Base-by-base conservation (phyloP, 768 basidiomycete genomes). In the Tephrocybe rancida region DNA sequence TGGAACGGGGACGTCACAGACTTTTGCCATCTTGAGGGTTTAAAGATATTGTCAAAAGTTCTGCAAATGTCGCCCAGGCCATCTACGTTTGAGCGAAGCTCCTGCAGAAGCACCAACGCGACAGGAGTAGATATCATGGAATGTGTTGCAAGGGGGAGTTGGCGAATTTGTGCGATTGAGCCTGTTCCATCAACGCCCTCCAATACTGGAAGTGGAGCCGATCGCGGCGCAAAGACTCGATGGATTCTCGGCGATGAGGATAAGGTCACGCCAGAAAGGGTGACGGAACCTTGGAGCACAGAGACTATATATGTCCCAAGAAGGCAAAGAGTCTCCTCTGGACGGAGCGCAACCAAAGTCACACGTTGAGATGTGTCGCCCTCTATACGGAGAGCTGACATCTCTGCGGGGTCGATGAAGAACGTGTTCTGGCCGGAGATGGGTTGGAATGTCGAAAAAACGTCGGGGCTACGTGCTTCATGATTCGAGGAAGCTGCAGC, bases 161-260 rank as follows among this genome's bases (percentile, higher is more conserved):
- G 50, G 13, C 57, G 48, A 44, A 57, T 50, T 3, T 56, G 51
- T 8, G 48, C 46, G 9, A 50, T 54, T 11, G 57, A 26, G 37
- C 59, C 56, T 18, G 57, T 48, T 35, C 54, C 58, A 24, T 53
- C 35, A 16, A 56, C 16, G 47, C 63, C 67, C 46, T 67, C 65
- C 19, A 73, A 80, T 55, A 69, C 64, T 0, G 92, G 90, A 5
- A 95, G 64, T 0, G 92, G 90, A n/a, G 90, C 83, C 0, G 86
- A 90, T 3, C 83, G 77, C 0, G 94, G 92, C 0, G 92, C 88
- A 63, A 84, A 95, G 24, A 95, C 73, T 11, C 68, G 70, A 58
- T 92, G 75, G 5, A 60, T 52, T 2, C 50, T 62, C 1, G 60
- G 41, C 1, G 82, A 81, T 6, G 82, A 61, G 0, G 53, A 44